Percentiles rank a stretch among this genome's conserved stretches.
Conservation (phyloP, 139 green algal species). For the Chlorella sp. region DNA sequence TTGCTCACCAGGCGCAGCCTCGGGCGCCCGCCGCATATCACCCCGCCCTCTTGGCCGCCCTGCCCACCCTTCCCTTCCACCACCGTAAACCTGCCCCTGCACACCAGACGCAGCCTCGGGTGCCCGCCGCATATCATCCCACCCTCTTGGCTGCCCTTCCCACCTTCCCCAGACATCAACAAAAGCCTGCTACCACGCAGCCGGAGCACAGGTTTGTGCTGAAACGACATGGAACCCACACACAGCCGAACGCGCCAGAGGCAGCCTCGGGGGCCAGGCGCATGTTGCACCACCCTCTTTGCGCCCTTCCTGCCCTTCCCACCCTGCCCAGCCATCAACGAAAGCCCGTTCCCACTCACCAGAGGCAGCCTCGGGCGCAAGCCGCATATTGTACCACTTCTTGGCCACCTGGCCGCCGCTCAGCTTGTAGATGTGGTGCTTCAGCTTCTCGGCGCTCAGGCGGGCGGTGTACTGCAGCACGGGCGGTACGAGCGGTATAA, state of each 20-base stretch:
- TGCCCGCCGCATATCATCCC: not conserved
- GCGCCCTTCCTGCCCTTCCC: no score
- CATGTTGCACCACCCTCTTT: slow-evolving; percentile 82
- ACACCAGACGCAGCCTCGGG: not conserved
- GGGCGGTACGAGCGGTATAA: no score
- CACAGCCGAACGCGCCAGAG: slow-evolving; percentile 54
- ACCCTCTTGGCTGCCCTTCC: no score
- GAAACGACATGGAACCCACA: no score
- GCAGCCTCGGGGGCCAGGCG: slow-evolving; percentile 76
- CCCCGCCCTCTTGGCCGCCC: not conserved
- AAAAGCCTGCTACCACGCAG: no score
- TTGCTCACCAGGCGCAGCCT: not conserved
- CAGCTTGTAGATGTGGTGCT: slow-evolving; percentile 67
- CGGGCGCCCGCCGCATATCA: not conserved
- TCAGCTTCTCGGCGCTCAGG: slow-evolving; percentile 85
- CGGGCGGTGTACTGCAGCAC: slow-evolving; percentile 72
- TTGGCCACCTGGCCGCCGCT: slow-evolving; percentile 54
- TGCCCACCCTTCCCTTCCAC: no score
- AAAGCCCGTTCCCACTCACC: not conserved
- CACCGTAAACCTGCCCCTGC: not conserved
- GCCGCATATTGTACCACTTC: slow-evolving; percentile 84
- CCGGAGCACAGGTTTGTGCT: no score
- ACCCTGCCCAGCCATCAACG: no score
- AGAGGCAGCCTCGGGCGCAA: slow-evolving; percentile 76
- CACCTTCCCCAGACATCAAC: no score